phyloP scores from a whole-genome alignment of 1,284 basidiomycete genomes.

The Naganishia cerealis region DNA sequence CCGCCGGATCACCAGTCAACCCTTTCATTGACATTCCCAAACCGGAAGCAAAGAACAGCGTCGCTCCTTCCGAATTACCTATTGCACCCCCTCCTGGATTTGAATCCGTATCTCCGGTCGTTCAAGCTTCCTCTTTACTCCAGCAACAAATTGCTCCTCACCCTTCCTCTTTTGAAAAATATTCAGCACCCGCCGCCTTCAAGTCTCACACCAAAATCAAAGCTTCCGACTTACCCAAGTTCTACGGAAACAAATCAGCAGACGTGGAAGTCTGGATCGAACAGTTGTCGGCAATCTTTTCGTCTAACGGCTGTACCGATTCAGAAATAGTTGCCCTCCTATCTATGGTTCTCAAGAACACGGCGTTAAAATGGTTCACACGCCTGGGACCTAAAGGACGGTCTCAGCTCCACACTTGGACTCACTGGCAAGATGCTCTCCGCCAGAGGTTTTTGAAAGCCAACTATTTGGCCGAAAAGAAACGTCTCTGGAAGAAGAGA shows the following conservation, averaged over 20 bases:
- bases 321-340: conserved; percentile 9
- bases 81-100: no score
- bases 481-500: conserved; percentile 5
- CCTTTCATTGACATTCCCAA: no score
- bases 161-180: not conserved
- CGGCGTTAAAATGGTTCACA: conserved; percentile 4
- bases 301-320: not conserved
- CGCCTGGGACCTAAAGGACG: conserved; percentile 8
- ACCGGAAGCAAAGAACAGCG: no score
- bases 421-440: conserved; percentile 19
- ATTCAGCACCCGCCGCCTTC: not conserved
- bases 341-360: conserved; percentile 10
- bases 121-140: not conserved
- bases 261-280: conserved; percentile 24
- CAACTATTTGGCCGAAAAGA: conserved; percentile 15
- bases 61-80: no score
- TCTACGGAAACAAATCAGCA: conserved; percentile 7
- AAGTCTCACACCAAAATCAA: no score
- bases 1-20: no score
- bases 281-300: conserved; percentile 9
- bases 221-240: conserved; percentile 25
- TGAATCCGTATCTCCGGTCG: no score
- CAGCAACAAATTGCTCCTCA: not conserved
- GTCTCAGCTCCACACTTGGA: conserved; percentile 11
- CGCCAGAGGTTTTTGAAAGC: conserved; percentile 10